Evolutionary conservation across 2,329 filamentous ascomycete genomes (phyloP).

Genomic region (Scleromitrula shiraiana): DNA sequence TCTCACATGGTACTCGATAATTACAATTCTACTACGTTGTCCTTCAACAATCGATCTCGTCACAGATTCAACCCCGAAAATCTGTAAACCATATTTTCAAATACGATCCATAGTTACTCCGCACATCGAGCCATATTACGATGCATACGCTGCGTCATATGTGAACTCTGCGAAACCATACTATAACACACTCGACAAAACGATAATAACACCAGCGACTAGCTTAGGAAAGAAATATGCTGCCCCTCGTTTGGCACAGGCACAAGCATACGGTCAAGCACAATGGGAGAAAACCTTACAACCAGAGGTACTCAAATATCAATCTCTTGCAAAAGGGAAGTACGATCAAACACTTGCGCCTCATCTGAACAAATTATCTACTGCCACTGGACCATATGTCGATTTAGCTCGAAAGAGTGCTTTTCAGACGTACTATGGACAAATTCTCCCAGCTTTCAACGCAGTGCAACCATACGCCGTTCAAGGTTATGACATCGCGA

Average conservation of each 20-base stretch:
- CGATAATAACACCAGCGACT: constrained; percentile 61
- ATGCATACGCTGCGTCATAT: constrained; percentile 76
- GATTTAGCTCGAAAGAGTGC: constrained; percentile 54
- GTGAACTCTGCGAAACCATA: constrained; percentile 72
- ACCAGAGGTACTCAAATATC: constrained; percentile 63
- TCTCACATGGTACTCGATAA: constrained; percentile 75
- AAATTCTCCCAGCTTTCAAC: constrained; percentile 68
- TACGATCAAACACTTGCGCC: constrained; percentile 69
- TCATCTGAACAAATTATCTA: constrained; percentile 56
- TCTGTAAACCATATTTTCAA: constrained; percentile 79
- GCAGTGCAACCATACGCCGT: constrained; percentile 66
- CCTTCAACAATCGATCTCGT: constrained; percentile 62
- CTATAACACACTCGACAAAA: constrained; percentile 51
- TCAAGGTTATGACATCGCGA: constrained; percentile 58
- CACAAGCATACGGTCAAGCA: constrained; percentile 53
- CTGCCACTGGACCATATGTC: constrained; percentile 63
- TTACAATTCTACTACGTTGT: constrained; percentile 76
- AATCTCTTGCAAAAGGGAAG: constrained; percentile 49
- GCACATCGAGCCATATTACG: constrained; percentile 77
- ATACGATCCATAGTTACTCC: constrained; percentile 57
- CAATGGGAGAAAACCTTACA: constrained; percentile 76
- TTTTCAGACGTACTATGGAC: constrained; percentile 60
- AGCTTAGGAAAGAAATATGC: constrained; percentile 64
- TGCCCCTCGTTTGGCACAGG: constrained; percentile 62
- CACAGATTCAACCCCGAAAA: constrained; percentile 59